Evolutionary conservation across 305 asterid genomes (phyloP), one percentile per base, ranked within the genome.

Genomic region (Andrographis paniculata): DNA sequence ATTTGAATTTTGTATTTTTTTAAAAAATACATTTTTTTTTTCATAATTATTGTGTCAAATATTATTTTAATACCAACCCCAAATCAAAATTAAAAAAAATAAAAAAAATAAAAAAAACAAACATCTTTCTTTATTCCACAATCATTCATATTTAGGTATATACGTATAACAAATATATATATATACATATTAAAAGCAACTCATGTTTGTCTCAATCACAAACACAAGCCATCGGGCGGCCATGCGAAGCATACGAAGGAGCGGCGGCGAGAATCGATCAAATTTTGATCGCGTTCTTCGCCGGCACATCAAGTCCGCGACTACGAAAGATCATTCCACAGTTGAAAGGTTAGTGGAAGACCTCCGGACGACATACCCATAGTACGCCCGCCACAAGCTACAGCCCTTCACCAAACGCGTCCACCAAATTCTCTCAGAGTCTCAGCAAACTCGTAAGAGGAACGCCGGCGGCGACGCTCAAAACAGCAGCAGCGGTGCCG

Each of bases 311-410:
- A 70, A 70, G 27, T 43, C 71, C 20, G 52, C 67, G 30, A 24
- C 45, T 17, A 74, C 71, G 58, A 64, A 60, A 17, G 51, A 49
- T 12, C 46, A 52, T 22, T 52, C 61, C 17, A 52, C 76, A 48
- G 65, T 59, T 12, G 95, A 85, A 14, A 64, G 79, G 46, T 60
- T 89, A 48, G 95, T 85, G 43, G 73, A 64, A 45, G 73, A 72
- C 62, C 91, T 89, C 62, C 84, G 91, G 24, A 48, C 84, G 35
- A 47, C 69, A 22, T 66, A 66, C 63, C 64, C 72, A 6, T 57
- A 55, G 9, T 82, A 84, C 22, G 44, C 63, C 17, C 95, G 95
- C 36, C 62, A 61, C 16, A 75, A 73, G 73, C 42, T 65, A 24
- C 74, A 53, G 35, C 78, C 75, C 2, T 63, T 86, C 31, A 61